Percentiles rank a stretch among this genome's conserved stretches.
These are phyloP conservation scores for Volvariella surrecta DNA, from an alignment of 1,284 basidiomycete species.

Conservation along the genomic window DNA sequence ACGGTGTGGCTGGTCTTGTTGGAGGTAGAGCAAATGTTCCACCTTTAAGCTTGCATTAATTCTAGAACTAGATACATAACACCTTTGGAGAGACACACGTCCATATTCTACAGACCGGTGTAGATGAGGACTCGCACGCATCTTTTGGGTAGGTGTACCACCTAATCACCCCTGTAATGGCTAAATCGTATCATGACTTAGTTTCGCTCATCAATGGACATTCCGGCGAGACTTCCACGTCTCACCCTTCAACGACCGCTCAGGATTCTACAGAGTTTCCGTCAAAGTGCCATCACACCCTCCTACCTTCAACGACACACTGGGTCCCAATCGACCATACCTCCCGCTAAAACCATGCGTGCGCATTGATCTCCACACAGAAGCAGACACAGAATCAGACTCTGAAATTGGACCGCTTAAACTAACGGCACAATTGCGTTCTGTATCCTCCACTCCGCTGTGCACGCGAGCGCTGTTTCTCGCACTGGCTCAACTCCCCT, in stretches of 20 bases:
- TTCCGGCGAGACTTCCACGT: conserved; percentile 71
- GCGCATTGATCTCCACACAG: conserved; percentile 35
- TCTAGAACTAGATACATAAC: conserved; percentile 54
- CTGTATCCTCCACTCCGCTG: conserved; percentile 31
- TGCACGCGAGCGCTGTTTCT: conserved; percentile 31
- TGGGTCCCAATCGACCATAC: conserved; percentile 2
- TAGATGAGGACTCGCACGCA: conserved; percentile 30
- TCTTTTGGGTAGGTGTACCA: conserved; percentile 27
- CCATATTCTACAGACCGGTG: conserved; percentile 41
- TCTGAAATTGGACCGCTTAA: conserved; percentile 32
- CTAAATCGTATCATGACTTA: conserved; percentile 12
- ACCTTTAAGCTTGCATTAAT: not conserved
- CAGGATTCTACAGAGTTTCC: conserved; percentile 56
- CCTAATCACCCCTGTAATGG: not conserved
- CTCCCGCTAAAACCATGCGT: conserved; percentile 28
- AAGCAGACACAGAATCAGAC: conserved; percentile 9
- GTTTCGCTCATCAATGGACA: conserved; percentile 64
- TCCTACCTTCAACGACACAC: conserved; percentile 16
- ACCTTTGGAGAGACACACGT: conserved; percentile 72
- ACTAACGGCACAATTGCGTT: conserved; percentile 37
- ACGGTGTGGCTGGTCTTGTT: conserved; percentile 45
- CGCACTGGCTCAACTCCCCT: conserved; percentile 39
- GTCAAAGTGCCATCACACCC: conserved; percentile 38
- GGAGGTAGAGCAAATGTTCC: conserved; percentile 31
- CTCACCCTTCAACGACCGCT: conserved; percentile 73